These are phyloP conservation scores for Yamadazyma atlantica DNA, from an alignment of 1,139 yeast genomes.

Conservation along the genomic window DNA sequence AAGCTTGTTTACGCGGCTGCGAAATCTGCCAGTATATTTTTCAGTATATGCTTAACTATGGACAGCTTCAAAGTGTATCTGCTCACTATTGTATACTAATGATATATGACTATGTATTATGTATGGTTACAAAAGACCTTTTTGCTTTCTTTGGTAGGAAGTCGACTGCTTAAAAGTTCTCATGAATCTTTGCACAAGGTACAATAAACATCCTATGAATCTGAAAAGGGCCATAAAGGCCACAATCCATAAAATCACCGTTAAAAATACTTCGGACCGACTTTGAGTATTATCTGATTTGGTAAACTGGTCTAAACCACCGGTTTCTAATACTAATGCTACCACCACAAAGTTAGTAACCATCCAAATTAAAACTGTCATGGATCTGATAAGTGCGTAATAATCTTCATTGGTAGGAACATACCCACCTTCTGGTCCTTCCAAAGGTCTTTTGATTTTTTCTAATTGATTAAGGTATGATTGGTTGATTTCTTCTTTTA, in stretches of 20 bases:
- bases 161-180: conserved; percentile 22
- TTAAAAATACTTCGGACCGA: conserved; percentile 54
- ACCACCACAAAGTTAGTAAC: conserved; percentile 69
- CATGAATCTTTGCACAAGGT: conserved; percentile 45
- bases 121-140: conserved; percentile 11
- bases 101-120: neutral
- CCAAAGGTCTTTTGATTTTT: conserved; percentile 50
- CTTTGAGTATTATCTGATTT: conserved; percentile 18
- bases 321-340: conserved; percentile 71
- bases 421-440: conserved; percentile 27
- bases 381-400: conserved; percentile 77
- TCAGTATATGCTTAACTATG: too few relatives aligned
- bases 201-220: conserved; percentile 64
- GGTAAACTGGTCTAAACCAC: conserved; percentile 50
- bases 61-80: too few relatives aligned
- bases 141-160: conserved; percentile 14
- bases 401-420: conserved; percentile 58
- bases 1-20: neutral
- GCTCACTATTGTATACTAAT: too few relatives aligned
- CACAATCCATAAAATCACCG: conserved; percentile 76
- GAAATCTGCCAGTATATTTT: too few relatives aligned
- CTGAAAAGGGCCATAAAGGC: conserved; percentile 78
- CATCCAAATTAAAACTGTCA: conserved; percentile 80
- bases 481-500: conserved; percentile 59
- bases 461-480: conserved; percentile 62